Percentiles rank a stretch among this genome's conserved stretches.
These are phyloP conservation scores for Peniophora sp. DNA, from an alignment of 1,284 basidiomycete genomes.

Conservation along the genomic window DNA sequence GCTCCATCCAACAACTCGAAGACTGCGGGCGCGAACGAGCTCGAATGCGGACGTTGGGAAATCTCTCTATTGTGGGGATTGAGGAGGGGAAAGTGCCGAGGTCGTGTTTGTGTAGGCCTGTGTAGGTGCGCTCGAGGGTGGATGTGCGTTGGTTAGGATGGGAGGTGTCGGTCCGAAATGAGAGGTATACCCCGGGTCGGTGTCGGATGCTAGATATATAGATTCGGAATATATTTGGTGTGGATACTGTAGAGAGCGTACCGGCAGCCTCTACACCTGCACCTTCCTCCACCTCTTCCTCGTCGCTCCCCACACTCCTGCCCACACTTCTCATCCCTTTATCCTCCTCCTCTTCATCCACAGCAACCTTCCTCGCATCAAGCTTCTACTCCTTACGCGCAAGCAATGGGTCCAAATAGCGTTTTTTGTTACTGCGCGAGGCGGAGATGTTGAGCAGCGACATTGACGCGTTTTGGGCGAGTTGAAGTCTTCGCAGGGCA, in stretches of 20 bases:
- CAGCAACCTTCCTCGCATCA: constrained; percentile 34
- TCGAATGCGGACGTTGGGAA: too few species aligned
- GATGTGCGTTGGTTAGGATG: too few species aligned
- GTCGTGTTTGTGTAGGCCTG: too few species aligned
- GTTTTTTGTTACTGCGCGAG: constrained; percentile 52
- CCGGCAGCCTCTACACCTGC: not conserved
- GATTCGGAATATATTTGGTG: too few species aligned
- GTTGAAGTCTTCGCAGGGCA: constrained; percentile 29
- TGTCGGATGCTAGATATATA: not conserved
- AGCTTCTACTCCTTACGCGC: constrained; percentile 45
- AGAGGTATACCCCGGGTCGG: too few species aligned
- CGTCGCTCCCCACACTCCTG: constrained; percentile 6
- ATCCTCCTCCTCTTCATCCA: not conserved
- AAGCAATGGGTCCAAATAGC: constrained; percentile 15
- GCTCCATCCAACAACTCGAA: too few species aligned
- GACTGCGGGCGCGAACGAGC: too few species aligned
- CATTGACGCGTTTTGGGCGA: constrained; percentile 74
- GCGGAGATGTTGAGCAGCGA: constrained; percentile 94
- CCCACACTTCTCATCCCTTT: not conserved
- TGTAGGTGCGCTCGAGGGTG: too few species aligned
- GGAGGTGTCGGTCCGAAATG: too few species aligned
- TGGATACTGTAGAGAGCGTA: too few species aligned
- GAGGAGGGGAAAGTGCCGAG: too few species aligned
- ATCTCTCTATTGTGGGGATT: too few species aligned
- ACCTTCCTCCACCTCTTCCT: constrained; percentile 1